A percentile compares a stretch with the other conserved stretches of the same genome.
Evolutionary conservation across 495 filamentous ascomycete species (phyloP).

Genomic region (Aspergillus mulundensis): DNA sequence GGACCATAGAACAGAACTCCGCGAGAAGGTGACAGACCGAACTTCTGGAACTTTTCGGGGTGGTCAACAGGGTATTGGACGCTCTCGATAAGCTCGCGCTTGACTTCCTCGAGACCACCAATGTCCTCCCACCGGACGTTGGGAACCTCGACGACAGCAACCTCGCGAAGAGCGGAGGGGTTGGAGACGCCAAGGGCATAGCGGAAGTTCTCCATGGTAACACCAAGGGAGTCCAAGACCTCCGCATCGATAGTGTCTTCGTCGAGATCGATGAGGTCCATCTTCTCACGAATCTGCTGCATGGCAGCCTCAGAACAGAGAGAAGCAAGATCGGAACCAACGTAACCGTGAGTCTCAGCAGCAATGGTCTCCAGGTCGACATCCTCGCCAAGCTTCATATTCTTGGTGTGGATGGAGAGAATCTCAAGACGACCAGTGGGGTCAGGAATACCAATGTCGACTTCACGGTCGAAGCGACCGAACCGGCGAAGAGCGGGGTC

Average conservation of each 20-base stretch:
- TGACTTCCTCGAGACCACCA: conserved; percentile 96
- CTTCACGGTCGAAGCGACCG: conserved; percentile 96
- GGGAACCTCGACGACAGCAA: conserved; percentile 97
- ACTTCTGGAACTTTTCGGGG: conserved; percentile 99
- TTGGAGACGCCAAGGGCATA: conserved; percentile 97
- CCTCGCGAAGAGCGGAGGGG: conserved; percentile 96
- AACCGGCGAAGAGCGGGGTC: conserved; percentile 92
- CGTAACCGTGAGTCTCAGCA: conserved; percentile 97
- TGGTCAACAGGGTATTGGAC: conserved; percentile 99
- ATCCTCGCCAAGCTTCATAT: conserved; percentile 98
- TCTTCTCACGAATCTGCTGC: conserved; percentile 99
- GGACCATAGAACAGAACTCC: conserved; percentile 99
- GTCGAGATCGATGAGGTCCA: conserved; percentile 98
- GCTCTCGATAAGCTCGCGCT: conserved; percentile 98
- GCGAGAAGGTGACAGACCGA: conserved; percentile 94
- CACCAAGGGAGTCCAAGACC: conserved; percentile 94
- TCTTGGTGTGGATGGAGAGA: conserved; percentile 98
- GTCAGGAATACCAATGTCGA: conserved; percentile 96
- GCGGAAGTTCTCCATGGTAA: conserved; percentile 99
- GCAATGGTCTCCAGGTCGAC: conserved; percentile 97
- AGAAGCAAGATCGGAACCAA: conserved; percentile 97
- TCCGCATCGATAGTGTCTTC: conserved; percentile 99
- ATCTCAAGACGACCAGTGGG: conserved; percentile 98
- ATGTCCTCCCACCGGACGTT: conserved; percentile 99
- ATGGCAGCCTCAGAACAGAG: conserved; percentile 98